phyloP scores from a whole-genome alignment of 768 basidiomycete species.

The Psilocybe subaeruginosa region DNA sequence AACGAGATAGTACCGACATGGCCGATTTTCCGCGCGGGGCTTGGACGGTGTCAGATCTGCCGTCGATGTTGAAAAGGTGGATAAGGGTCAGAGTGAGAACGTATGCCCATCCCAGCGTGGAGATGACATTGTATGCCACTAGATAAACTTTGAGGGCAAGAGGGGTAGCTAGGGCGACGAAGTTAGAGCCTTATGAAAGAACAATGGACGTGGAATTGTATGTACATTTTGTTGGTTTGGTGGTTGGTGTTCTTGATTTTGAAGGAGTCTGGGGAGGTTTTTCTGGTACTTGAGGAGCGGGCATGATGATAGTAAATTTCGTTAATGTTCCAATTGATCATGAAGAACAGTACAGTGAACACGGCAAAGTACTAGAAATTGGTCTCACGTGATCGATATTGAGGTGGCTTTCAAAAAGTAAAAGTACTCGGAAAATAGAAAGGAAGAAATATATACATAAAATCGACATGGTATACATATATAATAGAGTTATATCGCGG shows the following conservation, averaged over 20 bases:
- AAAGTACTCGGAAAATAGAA: not conserved
- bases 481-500: not conserved
- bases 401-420: not conserved
- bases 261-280: not conserved
- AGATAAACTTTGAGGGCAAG: conserved; percentile 61
- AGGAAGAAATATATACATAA: not conserved
- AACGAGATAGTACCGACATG: conserved; percentile 38
- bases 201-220: not conserved
- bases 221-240: conserved; percentile 4
- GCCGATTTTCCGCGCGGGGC: conserved; percentile 28
- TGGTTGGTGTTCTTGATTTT: not conserved
- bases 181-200: not conserved
- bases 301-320: not conserved
- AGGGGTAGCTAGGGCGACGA: conserved; percentile 23
- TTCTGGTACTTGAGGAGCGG: not conserved
- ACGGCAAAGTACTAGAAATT: not conserved
- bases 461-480: not conserved
- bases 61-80: conserved; percentile 51
- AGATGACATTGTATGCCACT: conserved; percentile 75
- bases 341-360: no score
- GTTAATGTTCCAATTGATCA: no score
- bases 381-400: not conserved
- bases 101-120: conserved; percentile 74
- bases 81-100: conserved; percentile 60
- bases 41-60: conserved; percentile 32